Conservation (phyloP, 441 rosid genomes). For the Adansonia rubrostipa region DNA sequence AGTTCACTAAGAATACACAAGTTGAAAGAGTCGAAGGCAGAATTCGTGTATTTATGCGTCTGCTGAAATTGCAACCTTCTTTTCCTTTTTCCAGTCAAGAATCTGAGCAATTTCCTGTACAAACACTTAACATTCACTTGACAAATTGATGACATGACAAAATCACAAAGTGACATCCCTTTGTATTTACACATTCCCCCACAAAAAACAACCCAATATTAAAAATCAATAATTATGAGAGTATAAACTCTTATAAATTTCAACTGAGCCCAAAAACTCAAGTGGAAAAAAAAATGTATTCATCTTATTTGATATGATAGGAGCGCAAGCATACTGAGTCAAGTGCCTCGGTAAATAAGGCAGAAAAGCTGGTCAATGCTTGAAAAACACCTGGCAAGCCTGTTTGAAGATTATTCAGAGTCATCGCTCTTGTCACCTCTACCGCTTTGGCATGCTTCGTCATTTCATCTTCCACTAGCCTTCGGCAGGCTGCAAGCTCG, state of each 20-base stretch:
- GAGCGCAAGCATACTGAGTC: conserved; percentile 70
- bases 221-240: conserved; percentile 29
- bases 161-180: conserved; percentile 5
- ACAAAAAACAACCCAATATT: not conserved
- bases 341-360: conserved; percentile 69
- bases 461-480: conserved; percentile 90
- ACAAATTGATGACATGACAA: conserved; percentile 15
- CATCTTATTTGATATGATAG: conserved; percentile 67
- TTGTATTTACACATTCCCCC: conserved; percentile 45
- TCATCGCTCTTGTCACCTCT: conserved; percentile 88
- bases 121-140: conserved; percentile 24
- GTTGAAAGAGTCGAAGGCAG: not conserved
- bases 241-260: conserved; percentile 30
- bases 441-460: conserved; percentile 84
- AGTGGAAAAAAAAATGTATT: conserved; percentile 25
- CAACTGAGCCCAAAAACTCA: conserved; percentile 36
- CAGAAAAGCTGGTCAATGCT: conserved; percentile 83
- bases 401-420: conserved; percentile 83
- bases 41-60: conserved; percentile 38
- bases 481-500: conserved; percentile 82
- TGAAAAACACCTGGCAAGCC: conserved; percentile 96
- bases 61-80: conserved; percentile 29
- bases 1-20: not conserved
- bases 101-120: conserved; percentile 53
- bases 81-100: conserved; percentile 24